Base-by-base conservation (phyloP, 2,329 filamentous ascomycete genomes). In the Aspergillus udagawae region DNA sequence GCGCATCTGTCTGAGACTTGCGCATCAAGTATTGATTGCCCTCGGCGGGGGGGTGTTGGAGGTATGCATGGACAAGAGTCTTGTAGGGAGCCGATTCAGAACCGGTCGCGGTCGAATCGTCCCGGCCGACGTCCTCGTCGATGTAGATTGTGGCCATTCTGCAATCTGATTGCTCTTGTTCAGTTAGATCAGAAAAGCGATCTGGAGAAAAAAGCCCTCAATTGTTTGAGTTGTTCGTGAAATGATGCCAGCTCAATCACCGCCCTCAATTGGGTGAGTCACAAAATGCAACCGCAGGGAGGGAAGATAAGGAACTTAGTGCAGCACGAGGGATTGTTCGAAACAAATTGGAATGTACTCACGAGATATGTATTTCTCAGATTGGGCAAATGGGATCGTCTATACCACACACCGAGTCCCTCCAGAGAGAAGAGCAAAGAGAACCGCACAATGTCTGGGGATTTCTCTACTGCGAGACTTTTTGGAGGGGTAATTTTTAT, bases 41-140 rank as follows among this genome's bases (percentile, higher is more conserved):
- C 55, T 85, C 81, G 60, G 79, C 66, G 60, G 83, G 82, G 65
- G 84, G 79, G 74, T 87, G 84, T 75, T 89, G 85, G 69, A 92
- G 82, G 75, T 91, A 89, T 62, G 91, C 92, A 70, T 86, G 86
- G 63, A 88, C 80, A 45, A 96, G 83, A 44, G 88, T 86, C 80
- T 95, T 93, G 84, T 87, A 96, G 51, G 92, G 91, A 65, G 86
- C 83, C 60, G 81, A 77, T 74, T 92, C 84, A 63, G 86, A 83
- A 70, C 91, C 91, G 65, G 84, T 80, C 63, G 86, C 83, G 65
- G 83, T 72, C 56, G 75, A 75, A 68, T 89, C 85, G 77, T 94
- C 92, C 66, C 82, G 79, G 67, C 92, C 92, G 65, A 82, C 82
- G 67, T 91, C 89, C 71, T 91, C 89, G 79, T 96, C 91, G 70